Evolutionary conservation across 1,284 basidiomycete genomes (phyloP).

Genomic region (Rhodotorula sp.): DNA sequence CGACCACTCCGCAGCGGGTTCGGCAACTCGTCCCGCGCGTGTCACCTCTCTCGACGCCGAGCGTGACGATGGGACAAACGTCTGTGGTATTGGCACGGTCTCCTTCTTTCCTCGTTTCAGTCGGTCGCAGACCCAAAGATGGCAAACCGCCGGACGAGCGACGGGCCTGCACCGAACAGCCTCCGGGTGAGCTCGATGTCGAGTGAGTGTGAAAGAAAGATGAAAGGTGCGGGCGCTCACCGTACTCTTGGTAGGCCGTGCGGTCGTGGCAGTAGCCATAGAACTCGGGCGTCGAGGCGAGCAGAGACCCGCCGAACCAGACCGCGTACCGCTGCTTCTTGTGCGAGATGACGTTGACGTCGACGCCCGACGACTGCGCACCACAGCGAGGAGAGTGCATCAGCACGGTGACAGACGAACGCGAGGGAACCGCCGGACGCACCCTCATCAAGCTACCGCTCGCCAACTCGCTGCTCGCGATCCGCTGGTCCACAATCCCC

Average conservation of each 20-base stretch:
- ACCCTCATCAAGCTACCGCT: conserved; percentile 78
- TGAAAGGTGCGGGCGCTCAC: conserved; percentile 46
- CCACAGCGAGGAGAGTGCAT: neutral
- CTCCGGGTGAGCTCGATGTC: neutral
- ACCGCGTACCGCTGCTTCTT: conserved; percentile 97
- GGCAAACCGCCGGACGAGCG: conserved; percentile 33
- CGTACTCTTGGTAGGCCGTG: conserved; percentile 32
- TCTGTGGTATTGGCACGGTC: neutral
- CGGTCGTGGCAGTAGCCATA: conserved; percentile 87
- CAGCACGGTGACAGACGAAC: neutral
- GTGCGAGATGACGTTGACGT: conserved; percentile 97
- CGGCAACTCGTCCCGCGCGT: neutral
- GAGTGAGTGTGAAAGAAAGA: neutral
- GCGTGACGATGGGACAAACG: neutral
- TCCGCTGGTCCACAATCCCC: conserved; percentile 84
- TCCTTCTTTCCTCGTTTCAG: neutral
- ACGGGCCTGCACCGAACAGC: conserved; percentile 20
- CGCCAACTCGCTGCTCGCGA: conserved; percentile 72
- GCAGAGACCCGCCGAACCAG: conserved; percentile 94
- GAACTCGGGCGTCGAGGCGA: conserved; percentile 95
- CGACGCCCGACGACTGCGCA: conserved; percentile 82
- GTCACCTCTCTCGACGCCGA: neutral
- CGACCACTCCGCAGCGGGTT: neutral
- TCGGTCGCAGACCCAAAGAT: conserved; percentile 38
- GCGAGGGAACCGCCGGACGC: conserved; percentile 35